Percentiles rank a stretch among this genome's conserved stretches.
Conservation (phyloP, 768 basidiomycete species). For the Lactarius pseudohatsudake region DNA sequence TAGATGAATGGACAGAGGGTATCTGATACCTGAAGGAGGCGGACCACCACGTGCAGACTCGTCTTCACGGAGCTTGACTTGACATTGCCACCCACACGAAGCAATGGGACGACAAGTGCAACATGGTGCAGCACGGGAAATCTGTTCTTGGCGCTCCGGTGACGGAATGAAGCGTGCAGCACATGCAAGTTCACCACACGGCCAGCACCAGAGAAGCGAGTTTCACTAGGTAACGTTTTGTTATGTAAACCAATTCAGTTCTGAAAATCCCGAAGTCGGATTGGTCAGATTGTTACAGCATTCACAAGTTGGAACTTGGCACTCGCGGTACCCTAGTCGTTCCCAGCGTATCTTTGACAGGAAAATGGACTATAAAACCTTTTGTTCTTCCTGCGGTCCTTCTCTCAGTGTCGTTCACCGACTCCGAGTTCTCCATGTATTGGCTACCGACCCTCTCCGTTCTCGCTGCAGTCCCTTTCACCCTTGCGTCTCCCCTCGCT, state of each 20-base stretch:
- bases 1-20: not conserved
- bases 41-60: not conserved
- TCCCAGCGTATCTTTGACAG: not conserved
- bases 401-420: not conserved
- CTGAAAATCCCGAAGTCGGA: not conserved
- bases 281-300: not conserved
- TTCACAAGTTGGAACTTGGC: not conserved
- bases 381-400: not conserved
- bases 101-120: not conserved
- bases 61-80: not conserved
- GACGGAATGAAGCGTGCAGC: not conserved
- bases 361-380: not conserved
- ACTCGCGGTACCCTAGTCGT: not conserved
- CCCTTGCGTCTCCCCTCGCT: constrained; percentile 10
- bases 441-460: constrained; percentile 11
- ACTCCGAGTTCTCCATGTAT: not conserved
- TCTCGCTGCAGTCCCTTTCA: constrained; percentile 6
- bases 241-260: not conserved
- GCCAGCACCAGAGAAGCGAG: not conserved
- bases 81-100: not conserved
- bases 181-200: not conserved
- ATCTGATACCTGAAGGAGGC: not conserved
- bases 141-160: not conserved
- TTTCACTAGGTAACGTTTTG: not conserved
- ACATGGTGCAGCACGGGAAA: not conserved